Percentiles rank a stretch among this genome's conserved stretches.
phyloP scores from a whole-genome alignment of 768 basidiomycete genomes.

The Leccinum disarticulatum region DNA sequence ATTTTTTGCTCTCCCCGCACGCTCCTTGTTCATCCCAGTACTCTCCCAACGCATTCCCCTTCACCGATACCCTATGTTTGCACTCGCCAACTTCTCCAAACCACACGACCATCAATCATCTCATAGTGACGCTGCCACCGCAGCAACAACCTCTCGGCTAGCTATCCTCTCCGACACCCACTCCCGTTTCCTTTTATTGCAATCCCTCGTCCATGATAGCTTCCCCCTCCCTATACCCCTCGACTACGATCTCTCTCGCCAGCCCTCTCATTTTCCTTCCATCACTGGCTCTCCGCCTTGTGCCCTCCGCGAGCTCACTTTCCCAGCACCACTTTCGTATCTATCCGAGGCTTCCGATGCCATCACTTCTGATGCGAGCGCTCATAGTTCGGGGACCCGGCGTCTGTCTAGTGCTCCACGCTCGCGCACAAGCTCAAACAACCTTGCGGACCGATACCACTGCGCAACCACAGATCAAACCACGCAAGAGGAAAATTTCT shows the following conservation, averaged over 20 bases:
- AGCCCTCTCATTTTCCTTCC: slow-evolving; percentile 17
- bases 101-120: slow-evolving; percentile 29
- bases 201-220: slow-evolving; percentile 63
- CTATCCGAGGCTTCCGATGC: slow-evolving; percentile 20
- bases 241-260: slow-evolving; percentile 43
- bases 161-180: slow-evolving; percentile 57
- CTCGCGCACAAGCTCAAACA: slow-evolving; percentile 7
- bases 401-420: slow-evolving; percentile 8
- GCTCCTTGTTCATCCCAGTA: slow-evolving; percentile 41
- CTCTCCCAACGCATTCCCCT: slow-evolving; percentile 63
- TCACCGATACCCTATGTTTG: slow-evolving; percentile 70
- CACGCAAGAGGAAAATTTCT: slow-evolving; percentile 29
- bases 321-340: slow-evolving; percentile 73
- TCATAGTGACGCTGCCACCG: slow-evolving; percentile 28
- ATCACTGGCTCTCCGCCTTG: slow-evolving; percentile 27
- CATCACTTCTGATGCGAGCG: slow-evolving; percentile 8
- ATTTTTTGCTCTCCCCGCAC: slow-evolving; percentile 9
- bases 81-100: slow-evolving; percentile 51
- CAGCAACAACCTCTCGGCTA: slow-evolving; percentile 36
- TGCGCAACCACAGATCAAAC: slow-evolving; percentile 13
- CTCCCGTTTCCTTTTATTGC: slow-evolving; percentile 71
- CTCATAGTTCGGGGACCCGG: slow-evolving; percentile 2
- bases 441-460: slow-evolving; percentile 20
- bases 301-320: slow-evolving; percentile 57
- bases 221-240: slow-evolving; percentile 46